Conservation (phyloP, 2,329 filamentous ascomycete genomes). For the Fusarium redolens region DNA sequence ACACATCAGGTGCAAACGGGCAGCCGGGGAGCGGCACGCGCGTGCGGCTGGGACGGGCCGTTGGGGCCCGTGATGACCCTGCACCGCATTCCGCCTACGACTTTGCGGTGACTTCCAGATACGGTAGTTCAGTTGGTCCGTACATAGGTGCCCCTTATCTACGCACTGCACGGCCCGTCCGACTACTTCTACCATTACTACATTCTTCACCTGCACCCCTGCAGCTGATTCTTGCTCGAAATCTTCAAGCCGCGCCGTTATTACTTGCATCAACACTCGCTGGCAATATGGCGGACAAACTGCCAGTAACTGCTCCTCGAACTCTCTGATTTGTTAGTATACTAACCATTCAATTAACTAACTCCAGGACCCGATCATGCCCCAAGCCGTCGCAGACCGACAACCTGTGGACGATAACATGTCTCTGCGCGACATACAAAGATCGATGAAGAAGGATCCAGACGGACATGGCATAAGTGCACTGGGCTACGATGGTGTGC, state of each 20-base stretch:
- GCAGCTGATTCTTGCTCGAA: not conserved
- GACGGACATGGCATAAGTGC: not conserved
- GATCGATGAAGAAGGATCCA: not conserved
- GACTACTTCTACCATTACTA: too few species aligned
- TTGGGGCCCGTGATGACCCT: not conserved
- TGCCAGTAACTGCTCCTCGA: not conserved
- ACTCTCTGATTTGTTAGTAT: fast-evolving
- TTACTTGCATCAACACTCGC: too few species aligned
- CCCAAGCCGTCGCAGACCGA: not conserved
- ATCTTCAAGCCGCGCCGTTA: not conserved
- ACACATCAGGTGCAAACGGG: too few species aligned
- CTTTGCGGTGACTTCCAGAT: not conserved
- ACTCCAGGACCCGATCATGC: not conserved
- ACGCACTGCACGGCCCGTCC: not conserved
- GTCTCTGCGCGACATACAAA: not conserved
- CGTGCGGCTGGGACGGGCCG: too few species aligned
- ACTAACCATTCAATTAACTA: too few species aligned
- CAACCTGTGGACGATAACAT: not conserved
- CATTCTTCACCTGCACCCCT: not conserved
- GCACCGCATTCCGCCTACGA: not conserved
- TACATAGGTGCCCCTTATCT: not conserved
- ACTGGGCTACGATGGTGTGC: conserved; percentile 4
- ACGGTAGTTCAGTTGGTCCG: not conserved
- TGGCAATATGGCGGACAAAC: not conserved
- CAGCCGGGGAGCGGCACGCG: too few species aligned